Base-by-base conservation (phyloP, 108 stramenopile genomes). In the Cylindrotheca closterium region DNA sequence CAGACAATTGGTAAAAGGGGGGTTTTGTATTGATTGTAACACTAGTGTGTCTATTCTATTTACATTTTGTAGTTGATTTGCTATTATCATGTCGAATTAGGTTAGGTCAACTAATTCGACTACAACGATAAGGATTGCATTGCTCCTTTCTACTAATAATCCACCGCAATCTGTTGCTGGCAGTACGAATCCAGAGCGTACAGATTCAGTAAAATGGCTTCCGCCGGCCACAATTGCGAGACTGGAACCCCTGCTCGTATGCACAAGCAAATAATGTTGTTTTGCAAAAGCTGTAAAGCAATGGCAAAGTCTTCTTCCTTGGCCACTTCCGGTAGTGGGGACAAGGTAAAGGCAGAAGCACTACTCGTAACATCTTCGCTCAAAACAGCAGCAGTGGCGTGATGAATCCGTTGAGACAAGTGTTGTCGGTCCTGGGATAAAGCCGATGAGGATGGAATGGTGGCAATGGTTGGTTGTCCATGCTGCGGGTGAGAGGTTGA, bases 241-340 rank as follows among this genome's bases (percentile, higher is more conserved):
- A 83, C 86, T 22, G 83, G 77, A 21, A 88, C 91, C 4, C 87
- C 91, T 8, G 87, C 81, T n/a, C 84, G 84, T 67, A 87, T 87
- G 51, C 91, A 89, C 23, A 92, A 60, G 19, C 74, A 77, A 33
- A 92, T 68, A 27, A 89, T 75, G 70, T 92, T 76, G 71, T 92
- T 89, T 75, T 92, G 91, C 24, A 92, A 59, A 29, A 92, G 60
- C 55, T 92, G 91, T 53, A 88, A 70, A 26, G 85, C 87, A 63
- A 85, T 87, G 56, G 82, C 74, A 72, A 92, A 92, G 26, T 85
- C 73, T 60, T 92, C 86, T 25, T 83, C 73, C 17, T 76, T 50
- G 33, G 51, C 62, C 18, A n/a, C 31, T 12, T 63, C 34, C 1
- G 22, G 18, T 25, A 29, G 33, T n/a, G 52, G 30, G 7, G 65